Evolutionary conservation across 1,284 basidiomycete species (phyloP), one percentile per base, ranked within the genome.

Genomic region (Cryptococcus neoformans): DNA sequence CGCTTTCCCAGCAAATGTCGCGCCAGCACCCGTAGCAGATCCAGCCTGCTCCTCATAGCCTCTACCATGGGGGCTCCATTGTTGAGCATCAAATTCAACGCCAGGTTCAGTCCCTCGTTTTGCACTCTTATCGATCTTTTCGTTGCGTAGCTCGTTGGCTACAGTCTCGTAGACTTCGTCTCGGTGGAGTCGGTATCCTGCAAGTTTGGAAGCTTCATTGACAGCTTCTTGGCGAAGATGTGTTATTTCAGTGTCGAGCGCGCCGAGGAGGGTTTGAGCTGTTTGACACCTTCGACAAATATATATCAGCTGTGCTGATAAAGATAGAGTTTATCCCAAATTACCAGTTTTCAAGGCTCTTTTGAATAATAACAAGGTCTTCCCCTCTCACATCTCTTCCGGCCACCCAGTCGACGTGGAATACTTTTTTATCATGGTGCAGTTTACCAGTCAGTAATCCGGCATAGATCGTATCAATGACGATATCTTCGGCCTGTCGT

Each of bases 381-480:
- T 84, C 84, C 0, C 85, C 84, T 56, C 85, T 82, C 14, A 97
- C 79, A 76, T 98, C 94, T 48, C 95, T 80, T 0, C 94, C 94
- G 79, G 92, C 86, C 0, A 89, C 90, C 69, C 89, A 91, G 73
- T 95, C 90, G 36, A 98, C 85, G 72, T 95, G 88, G 58, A 97
- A 82, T 60, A 90, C 85, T 58, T 85, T 83, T 63, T 88, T 83
- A 68, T 90, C 89, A 78, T 97, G 93, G 75, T 97, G 90, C 50
- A 99, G 85, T 67, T 90, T 92, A 10, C 91, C 94, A 46, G 85
- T 84, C 42, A 98, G 82, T 49, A 97, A 81, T 66, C 90, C 88
- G 41, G 90, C 85, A 74, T 97, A 98, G 72, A 97, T 91, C 8
- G 88, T 87, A 67, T 97, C 93, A 73, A 99, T 97, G 73, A 97